Evolutionary conservation across 768 basidiomycete species (phyloP).

Genomic region (Candolleomyces efflorescens): DNA sequence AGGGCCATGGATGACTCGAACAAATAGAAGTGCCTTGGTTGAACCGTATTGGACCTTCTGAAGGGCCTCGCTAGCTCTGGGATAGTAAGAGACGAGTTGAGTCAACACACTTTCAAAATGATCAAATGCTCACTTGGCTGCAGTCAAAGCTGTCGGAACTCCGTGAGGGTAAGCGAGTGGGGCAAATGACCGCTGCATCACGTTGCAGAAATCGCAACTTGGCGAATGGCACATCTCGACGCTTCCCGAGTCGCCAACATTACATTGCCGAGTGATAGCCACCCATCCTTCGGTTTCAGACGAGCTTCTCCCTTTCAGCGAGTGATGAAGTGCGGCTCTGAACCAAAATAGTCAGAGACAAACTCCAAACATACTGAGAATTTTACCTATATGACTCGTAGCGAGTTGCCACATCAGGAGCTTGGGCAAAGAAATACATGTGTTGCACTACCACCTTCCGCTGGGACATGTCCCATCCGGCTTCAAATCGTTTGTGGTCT

Average conservation of each 20-base stretch:
- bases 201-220: constrained; percentile 19
- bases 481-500: constrained; percentile 9
- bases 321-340: background rate
- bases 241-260: constrained; percentile 19
- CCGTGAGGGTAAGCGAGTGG: background rate
- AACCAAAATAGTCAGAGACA: background rate
- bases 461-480: constrained; percentile 4
- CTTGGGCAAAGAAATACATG: constrained; percentile 13
- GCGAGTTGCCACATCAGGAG: background rate
- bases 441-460: constrained; percentile 11
- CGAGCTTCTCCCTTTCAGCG: background rate
- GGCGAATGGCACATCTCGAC: constrained; percentile 15
- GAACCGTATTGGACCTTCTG: background rate
- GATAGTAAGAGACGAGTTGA: background rate
- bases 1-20: constrained; percentile 4
- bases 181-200: constrained; percentile 8
- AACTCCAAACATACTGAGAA: too few species aligned
- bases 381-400: constrained; percentile 10
- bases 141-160: background rate
- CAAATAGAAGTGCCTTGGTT: constrained; percentile 10
- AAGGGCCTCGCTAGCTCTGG: background rate
- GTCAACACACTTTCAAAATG: background rate
- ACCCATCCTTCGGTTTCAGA: constrained; percentile 15
- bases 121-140: constrained; percentile 1
- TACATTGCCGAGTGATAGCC: constrained; percentile 17